A percentile compares a stretch with the other conserved stretches of the same genome.
These are phyloP conservation scores for Tuber umbilicatum DNA, from an alignment of 495 filamentous ascomycete species.

Conservation along the genomic window DNA sequence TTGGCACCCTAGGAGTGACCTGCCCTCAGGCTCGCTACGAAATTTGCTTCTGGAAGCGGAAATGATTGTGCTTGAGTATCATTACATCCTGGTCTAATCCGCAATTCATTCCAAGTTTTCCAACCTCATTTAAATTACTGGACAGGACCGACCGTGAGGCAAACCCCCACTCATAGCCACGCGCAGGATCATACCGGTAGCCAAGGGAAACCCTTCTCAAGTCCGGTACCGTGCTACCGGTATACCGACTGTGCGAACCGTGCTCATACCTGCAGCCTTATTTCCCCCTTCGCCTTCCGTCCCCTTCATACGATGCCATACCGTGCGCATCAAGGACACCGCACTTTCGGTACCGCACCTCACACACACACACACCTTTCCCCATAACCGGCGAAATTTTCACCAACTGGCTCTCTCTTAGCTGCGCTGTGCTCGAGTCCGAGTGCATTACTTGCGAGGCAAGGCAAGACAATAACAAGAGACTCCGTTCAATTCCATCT, in stretches of 20 bases:
- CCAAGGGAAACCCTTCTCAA: not conserved
- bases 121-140: not conserved
- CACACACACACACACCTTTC: not conserved
- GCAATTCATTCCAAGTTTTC: not conserved
- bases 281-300: not conserved
- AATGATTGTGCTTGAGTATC: not conserved
- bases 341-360: not conserved
- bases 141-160: not conserved
- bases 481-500: not conserved
- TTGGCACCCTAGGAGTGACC: not conserved
- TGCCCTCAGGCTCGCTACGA: not conserved
- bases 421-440: not conserved
- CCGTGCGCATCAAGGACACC: not conserved
- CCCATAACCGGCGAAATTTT: not conserved
- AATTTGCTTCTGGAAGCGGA: not conserved
- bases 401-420: not conserved
- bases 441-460: not conserved
- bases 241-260: not conserved
- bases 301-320: not conserved
- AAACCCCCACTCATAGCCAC: not conserved
- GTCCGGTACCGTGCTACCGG: not conserved
- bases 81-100: not conserved
- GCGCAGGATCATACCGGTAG: not conserved
- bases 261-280: not conserved
- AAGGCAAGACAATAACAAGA: not conserved